These are phyloP conservation scores for Aspergillus amoenus DNA, from an alignment of 2,329 filamentous ascomycete species.

Conservation along the genomic window DNA sequence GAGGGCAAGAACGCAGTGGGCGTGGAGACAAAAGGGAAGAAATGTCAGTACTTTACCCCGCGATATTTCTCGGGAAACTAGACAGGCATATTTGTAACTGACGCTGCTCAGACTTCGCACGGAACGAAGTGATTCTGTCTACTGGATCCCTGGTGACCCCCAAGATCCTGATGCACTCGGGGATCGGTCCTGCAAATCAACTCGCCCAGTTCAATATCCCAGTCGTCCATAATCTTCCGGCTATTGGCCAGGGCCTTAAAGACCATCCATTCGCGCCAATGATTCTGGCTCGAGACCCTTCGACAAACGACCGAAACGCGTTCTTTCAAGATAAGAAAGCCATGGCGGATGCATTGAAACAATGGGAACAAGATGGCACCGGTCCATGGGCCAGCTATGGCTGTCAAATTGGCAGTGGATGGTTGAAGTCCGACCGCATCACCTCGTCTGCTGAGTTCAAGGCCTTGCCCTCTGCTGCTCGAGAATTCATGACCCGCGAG, in stretches of 20 bases:
- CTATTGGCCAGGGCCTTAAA: slow-evolving; percentile 39
- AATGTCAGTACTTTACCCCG: no score
- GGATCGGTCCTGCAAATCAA: not conserved
- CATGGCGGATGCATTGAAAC: slow-evolving; percentile 48
- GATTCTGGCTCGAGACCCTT: slow-evolving; percentile 39
- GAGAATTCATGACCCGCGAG: slow-evolving; percentile 43
- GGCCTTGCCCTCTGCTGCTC: slow-evolving; percentile 39
- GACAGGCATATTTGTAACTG: no score
- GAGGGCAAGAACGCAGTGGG: no score
- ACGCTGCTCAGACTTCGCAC: no score
- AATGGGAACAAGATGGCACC: slow-evolving; percentile 48
- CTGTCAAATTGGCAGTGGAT: slow-evolving; percentile 36
- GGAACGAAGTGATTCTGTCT: not conserved
- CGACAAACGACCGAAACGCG: slow-evolving; percentile 43
- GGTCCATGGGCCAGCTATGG: slow-evolving; percentile 43
- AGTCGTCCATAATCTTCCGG: slow-evolving; percentile 6
- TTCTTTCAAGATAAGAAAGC: slow-evolving; percentile 47
- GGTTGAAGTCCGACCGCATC: slow-evolving; percentile 45
- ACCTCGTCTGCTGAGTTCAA: slow-evolving; percentile 50
- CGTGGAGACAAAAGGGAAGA: no score
- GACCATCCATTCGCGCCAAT: slow-evolving; percentile 1
- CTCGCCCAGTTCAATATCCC: not conserved
- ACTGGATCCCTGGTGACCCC: not conserved
- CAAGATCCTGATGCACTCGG: not conserved
- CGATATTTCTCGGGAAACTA: no score